phyloP scores from a whole-genome alignment of 2,329 filamentous ascomycete genomes.

The Xylariaceae sp. region DNA sequence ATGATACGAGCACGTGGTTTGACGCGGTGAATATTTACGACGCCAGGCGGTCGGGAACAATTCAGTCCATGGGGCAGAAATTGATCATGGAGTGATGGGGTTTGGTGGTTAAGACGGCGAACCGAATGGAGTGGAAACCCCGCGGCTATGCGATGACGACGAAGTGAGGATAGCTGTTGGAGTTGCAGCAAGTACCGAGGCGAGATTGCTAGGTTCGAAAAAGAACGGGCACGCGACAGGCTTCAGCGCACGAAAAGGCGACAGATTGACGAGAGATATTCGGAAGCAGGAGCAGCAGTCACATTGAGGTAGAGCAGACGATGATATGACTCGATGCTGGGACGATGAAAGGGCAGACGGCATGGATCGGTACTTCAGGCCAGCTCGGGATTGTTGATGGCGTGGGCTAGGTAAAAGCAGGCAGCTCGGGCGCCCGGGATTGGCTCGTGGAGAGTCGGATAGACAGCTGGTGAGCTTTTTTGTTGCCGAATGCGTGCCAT shows the following conservation, averaged over 20 bases:
- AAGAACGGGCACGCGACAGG: too few relatives aligned
- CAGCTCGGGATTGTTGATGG: neutral
- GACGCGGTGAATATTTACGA: neutral
- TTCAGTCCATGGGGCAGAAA: slow-evolving; percentile 13
- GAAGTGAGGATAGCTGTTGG: neutral
- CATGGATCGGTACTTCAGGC: too few relatives aligned
- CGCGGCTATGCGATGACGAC: neutral
- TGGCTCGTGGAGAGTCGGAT: slow-evolving; percentile 13
- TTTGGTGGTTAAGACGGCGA: neutral
- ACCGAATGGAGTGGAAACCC: neutral
- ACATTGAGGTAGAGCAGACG: slow-evolving; percentile 4
- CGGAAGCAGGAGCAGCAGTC: neutral
- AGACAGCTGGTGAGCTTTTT: slow-evolving; percentile 3
- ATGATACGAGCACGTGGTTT: slow-evolving; percentile 1
- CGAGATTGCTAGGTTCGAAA: slow-evolving; percentile 1
- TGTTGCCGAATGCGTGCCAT: slow-evolving; percentile 16
- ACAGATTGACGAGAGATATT: neutral
- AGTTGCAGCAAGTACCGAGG: slow-evolving; percentile 1
- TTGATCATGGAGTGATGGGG: neutral
- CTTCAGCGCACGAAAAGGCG: too few relatives aligned
- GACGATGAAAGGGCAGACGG: too few relatives aligned
- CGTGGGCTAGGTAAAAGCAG: slow-evolving; percentile 3
- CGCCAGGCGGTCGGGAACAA: neutral
- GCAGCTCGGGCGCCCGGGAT: slow-evolving; percentile 18
- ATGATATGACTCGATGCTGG: slow-evolving; percentile 11